These are phyloP conservation scores for Rhodotorula sp. DNA, from an alignment of 1,284 basidiomycete species.

Conservation along the genomic window DNA sequence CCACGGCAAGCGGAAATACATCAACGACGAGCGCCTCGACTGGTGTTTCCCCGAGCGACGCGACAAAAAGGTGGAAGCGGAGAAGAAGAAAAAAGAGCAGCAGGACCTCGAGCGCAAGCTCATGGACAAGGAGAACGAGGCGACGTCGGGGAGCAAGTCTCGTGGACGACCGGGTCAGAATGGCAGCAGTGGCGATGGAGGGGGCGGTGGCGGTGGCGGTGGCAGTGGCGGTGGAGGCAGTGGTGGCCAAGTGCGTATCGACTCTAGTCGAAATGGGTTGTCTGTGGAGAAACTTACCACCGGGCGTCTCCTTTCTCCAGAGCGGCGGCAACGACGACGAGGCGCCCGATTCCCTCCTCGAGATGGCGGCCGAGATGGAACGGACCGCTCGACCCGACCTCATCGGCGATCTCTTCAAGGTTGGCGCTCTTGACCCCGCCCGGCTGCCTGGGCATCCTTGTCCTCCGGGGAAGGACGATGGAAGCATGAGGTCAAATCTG, in stretches of 20 bases:
- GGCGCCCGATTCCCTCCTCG: not conserved
- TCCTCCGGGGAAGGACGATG: slow-evolving; percentile 38
- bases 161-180: not conserved
- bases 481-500: slow-evolving; percentile 32
- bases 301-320: not conserved
- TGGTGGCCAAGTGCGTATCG: not conserved
- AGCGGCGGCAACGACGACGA: not conserved
- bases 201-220: not conserved
- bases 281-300: not conserved
- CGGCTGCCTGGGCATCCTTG: slow-evolving; percentile 26
- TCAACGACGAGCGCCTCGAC: slow-evolving; percentile 26
- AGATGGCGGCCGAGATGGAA: slow-evolving; percentile 10
- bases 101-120: slow-evolving; percentile 1
- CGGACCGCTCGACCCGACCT: slow-evolving; percentile 27
- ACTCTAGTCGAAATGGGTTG: too few relatives aligned
- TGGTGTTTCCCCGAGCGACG: slow-evolving; percentile 28
- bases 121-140: not conserved
- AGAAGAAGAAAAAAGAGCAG: slow-evolving; percentile 8
- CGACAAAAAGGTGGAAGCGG: slow-evolving; percentile 1
- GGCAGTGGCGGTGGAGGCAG: not conserved
- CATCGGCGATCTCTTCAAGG: slow-evolving; percentile 35
- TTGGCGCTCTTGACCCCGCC: slow-evolving; percentile 33
- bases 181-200: not conserved
- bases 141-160: not conserved
- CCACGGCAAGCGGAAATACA: slow-evolving; percentile 25